A percentile compares a stretch with the other conserved stretches of the same genome.
phyloP scores from a whole-genome alignment of 176 grass and related monocot genomes.

The Ensete glaucum region DNA sequence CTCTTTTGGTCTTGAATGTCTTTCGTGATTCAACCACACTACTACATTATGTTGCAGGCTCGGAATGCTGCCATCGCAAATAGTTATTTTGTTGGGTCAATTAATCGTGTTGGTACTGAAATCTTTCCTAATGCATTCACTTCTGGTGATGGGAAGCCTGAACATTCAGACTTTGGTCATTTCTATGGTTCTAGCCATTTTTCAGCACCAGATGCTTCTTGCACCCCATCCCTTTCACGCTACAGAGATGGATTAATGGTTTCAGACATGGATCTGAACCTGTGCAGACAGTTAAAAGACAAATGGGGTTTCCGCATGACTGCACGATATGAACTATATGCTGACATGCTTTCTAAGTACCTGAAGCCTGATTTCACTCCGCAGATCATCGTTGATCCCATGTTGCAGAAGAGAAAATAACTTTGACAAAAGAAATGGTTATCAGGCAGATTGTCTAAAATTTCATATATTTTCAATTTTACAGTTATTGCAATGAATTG shows the following conservation, averaged over 20 bases:
- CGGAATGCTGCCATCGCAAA: constrained; percentile 93
- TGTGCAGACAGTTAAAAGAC: constrained; percentile 92
- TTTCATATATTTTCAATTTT: too few relatives aligned
- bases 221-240: constrained; percentile 82
- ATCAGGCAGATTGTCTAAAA: too few relatives aligned
- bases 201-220: constrained; percentile 78
- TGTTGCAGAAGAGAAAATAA: constrained; percentile 38
- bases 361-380: constrained; percentile 62
- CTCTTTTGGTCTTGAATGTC: constrained; percentile 1
- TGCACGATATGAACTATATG: constrained; percentile 76
- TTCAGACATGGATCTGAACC: constrained; percentile 90
- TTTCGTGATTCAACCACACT: not conserved
- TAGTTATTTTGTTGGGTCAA: constrained; percentile 81
- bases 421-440: not conserved
- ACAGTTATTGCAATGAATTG: too few relatives aligned
- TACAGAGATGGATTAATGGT: constrained; percentile 73
- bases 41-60: constrained; percentile 36
- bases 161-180: constrained; percentile 76
- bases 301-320: constrained; percentile 98
- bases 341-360: constrained; percentile 58
- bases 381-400: constrained; percentile 64
- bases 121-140: constrained; percentile 86
- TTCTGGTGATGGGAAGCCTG: constrained; percentile 86
- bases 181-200: constrained; percentile 95
- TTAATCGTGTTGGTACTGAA: constrained; percentile 87